These are phyloP conservation scores for Calonectria hongkongensis DNA, from an alignment of 2,329 filamentous ascomycete species.

Conservation along the genomic window DNA sequence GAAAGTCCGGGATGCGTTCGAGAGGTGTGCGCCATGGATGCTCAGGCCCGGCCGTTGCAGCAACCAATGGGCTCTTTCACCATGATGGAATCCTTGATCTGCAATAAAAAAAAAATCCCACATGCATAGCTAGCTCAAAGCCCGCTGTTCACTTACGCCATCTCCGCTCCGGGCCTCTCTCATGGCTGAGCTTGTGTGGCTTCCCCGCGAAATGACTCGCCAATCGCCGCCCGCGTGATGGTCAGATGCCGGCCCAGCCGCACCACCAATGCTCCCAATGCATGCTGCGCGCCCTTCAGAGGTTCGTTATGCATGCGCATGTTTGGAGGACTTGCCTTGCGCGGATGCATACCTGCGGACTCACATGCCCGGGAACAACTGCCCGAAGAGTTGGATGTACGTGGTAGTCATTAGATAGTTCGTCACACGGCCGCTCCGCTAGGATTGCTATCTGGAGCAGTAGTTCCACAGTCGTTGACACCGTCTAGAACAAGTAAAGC, in stretches of 20 bases:
- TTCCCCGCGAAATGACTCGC: conserved; percentile 44
- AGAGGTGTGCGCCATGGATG: background rate
- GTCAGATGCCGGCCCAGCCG: conserved; percentile 49
- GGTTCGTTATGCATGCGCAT: background rate
- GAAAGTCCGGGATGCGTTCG: conserved; percentile 27
- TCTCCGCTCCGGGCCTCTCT: conserved; percentile 8
- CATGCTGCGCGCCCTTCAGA: background rate
- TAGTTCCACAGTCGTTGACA: conserved; percentile 24
- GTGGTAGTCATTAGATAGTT: conserved; percentile 9
- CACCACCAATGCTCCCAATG: conserved; percentile 37
- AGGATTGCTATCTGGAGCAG: conserved; percentile 27
- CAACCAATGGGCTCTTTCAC: background rate
- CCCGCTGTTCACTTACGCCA: background rate
- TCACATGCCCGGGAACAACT: conserved; percentile 14
- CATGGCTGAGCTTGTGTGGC: background rate
- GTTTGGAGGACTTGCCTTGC: background rate
- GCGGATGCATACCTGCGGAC: conserved; percentile 6
- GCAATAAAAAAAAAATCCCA: background rate
- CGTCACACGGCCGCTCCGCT: conserved; percentile 25
- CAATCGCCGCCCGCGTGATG: conserved; percentile 47
- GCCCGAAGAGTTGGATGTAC: background rate
- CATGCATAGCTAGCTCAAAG: background rate
- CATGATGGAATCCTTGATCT: conserved; percentile 21
- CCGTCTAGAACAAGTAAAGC: conserved; percentile 13
- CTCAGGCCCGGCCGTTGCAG: background rate